phyloP scores from a whole-genome alignment of 2,329 filamentous ascomycete species.

The Geoglossum cookeanum region DNA sequence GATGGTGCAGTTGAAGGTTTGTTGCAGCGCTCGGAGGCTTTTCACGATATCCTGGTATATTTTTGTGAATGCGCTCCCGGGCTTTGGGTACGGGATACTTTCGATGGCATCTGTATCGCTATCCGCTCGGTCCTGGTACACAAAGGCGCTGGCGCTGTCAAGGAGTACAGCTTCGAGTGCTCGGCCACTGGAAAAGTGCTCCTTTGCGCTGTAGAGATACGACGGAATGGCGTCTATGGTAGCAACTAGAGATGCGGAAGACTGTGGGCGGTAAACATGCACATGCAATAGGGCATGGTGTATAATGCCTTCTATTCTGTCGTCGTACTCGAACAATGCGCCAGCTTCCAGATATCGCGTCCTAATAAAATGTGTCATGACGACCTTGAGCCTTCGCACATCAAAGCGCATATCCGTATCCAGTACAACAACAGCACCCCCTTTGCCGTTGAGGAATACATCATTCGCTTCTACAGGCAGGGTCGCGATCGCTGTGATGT shows the following conservation, averaged over 20 bases:
- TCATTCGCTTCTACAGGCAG: conserved; percentile 24
- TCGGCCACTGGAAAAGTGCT: conserved; percentile 28
- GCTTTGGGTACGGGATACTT: background rate
- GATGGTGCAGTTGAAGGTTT: background rate
- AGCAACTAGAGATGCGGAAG: conserved; percentile 28
- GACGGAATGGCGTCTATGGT: conserved; percentile 27
- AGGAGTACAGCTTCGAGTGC: conserved; percentile 31
- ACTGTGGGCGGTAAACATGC: conserved; percentile 37
- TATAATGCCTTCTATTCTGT: background rate
- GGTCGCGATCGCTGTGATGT: conserved; percentile 30
- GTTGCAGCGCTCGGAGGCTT: background rate
- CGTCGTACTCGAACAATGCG: background rate
- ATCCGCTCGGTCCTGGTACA: conserved; percentile 34
- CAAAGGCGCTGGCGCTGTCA: conserved; percentile 35
- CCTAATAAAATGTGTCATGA: conserved; percentile 17
- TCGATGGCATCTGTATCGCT: background rate
- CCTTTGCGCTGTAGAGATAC: conserved; percentile 24
- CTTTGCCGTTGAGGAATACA: conserved; percentile 14
- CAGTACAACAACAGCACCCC: conserved; percentile 32
- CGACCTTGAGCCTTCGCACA: conserved; percentile 25
- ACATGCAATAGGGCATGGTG: conserved; percentile 30
- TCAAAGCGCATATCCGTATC: conserved; percentile 37
- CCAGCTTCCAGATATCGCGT: background rate
- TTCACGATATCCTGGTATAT: background rate
- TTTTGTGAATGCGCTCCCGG: background rate